Evolutionary conservation across 306 rosid species (phyloP), one percentile per base, ranked within the genome.

Genomic region (Benincasa hispida): DNA sequence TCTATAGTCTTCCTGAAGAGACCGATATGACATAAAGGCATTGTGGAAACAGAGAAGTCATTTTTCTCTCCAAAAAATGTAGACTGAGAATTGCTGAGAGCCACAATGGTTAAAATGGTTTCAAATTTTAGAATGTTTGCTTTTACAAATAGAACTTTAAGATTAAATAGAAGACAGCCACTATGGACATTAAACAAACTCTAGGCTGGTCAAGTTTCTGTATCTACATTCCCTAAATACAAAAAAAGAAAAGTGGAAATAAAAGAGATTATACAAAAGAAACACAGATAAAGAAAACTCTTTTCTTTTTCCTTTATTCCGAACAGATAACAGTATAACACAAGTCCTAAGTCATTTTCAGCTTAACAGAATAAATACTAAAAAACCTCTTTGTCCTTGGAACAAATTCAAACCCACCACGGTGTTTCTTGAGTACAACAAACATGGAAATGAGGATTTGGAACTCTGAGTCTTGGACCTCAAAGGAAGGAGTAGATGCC

Each of bases 21-120:
- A 70, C 86, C 85, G 66, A 84, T 87, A 76, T 50, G 86, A 72
- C 69, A 41, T 63, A 78, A 82, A 56, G 88, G 85, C 78, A 76
- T 72, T 75, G 73, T 69, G 35, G 88, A 82, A 66, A 81, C 84
- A 75, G 74, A 48, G n/a, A 85, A 62, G 70, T 77, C 88, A 53
- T 60, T 89, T 80, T 86, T 87, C 78, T 88, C 87, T 0, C 97
- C 98, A 85, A 88, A 77, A 79, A 90, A 89, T 21, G 45, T 80
- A 69, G 96, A 84, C 81, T 82, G 87, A 59, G 92, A 84, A 83
- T 87, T 89, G 85, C 96, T 94, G 99, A 86, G 87, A 86, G 87
- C 86, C 80, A 79, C 32, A 81, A 74, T 28, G 76, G 61, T 45
- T 58, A 39, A 67, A 67, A 61, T 27, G 51, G 32, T 58, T 78